Percentiles rank a stretch among this genome's conserved stretches.
Evolutionary conservation across 495 filamentous ascomycete species (phyloP).

Genomic region (Tuber calosporum): DNA sequence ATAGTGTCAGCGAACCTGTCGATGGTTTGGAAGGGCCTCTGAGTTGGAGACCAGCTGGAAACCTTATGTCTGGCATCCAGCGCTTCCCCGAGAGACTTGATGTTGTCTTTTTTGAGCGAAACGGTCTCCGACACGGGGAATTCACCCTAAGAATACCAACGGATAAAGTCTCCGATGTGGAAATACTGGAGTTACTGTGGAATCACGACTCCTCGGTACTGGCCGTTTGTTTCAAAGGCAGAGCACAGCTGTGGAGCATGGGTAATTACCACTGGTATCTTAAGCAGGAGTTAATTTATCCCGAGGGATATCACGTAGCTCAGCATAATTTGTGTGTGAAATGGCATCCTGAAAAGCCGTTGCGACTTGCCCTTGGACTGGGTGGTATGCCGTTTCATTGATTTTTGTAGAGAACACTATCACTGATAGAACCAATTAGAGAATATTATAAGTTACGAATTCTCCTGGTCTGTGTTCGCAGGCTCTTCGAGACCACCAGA

Average conservation of each 20-base stretch:
- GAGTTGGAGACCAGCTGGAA: conserved; percentile 86
- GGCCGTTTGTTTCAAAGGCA: conserved; percentile 66
- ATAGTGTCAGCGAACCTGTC: conserved; percentile 89
- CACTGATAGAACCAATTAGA: conserved; percentile 42
- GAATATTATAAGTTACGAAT: conserved; percentile 58
- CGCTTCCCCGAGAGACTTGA: conserved; percentile 60
- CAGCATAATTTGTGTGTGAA: conserved; percentile 44
- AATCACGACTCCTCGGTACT: conserved; percentile 86
- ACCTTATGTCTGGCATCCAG: conserved; percentile 79
- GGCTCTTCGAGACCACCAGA: conserved; percentile 63
- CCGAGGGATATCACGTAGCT: conserved; percentile 38
- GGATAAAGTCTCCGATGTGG: conserved; percentile 51
- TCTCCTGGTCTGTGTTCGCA: conserved; percentile 57
- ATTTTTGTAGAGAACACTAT: not conserved
- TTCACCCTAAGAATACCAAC: conserved; percentile 65
- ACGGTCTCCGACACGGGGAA: conserved; percentile 87
- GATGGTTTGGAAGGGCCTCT: conserved; percentile 77
- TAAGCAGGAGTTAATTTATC: conserved; percentile 73
- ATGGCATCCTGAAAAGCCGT: conserved; percentile 82
- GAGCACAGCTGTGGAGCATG: conserved; percentile 89
- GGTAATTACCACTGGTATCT: conserved; percentile 97
- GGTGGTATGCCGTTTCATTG: conserved; percentile 42
- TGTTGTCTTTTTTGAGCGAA: conserved; percentile 93
- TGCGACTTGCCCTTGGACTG: conserved; percentile 54
- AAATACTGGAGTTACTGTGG: conserved; percentile 65